Evolutionary conservation across 345 rosid genomes (phyloP), one percentile per base, ranked within the genome.

Genomic region (Pseudoturritis turrita): DNA sequence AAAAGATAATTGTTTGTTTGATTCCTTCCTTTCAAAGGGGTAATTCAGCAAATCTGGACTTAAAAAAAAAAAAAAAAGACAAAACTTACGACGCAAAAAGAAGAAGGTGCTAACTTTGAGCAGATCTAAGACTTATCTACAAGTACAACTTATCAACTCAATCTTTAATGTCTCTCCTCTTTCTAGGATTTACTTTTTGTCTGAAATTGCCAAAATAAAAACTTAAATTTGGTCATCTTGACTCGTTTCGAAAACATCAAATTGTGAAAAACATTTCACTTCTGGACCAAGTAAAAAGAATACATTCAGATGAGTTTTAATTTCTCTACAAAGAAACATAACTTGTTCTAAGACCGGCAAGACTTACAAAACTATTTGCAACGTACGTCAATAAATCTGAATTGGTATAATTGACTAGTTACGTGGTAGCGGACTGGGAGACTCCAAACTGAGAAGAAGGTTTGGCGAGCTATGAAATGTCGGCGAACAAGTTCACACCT

Each of bases 281-380:
- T 73, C 17, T 45, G 55, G 6, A 45, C 2, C 25, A 43, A 52
- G 26, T 54, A 9, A 11, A 6, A 17, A 43, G 3, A 7, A 37
- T 51, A 72, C 53, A 57, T 49, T 17, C 72, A 65, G 7, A 74
- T 19, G 55, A 74, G 5, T 66, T 49, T 37, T 29, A 6, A 7
- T 3, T 66, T 61, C 39, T 73, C 19, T 44, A 63, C 31, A 5
- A 12, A 28, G 10, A 29, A 62, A 35, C 47, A 39, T 5, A 69
- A 4, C 10, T 55, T 35, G 47, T 22, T 51, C 4, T 7, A 26
- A 64, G 49, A 64, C 58, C 8, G 12, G 8, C 59, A 55, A 46
- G 52, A 46, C 46, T 45, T 10, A 40, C 25, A 33, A 45, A 72
- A 40, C 28, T 17, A 52, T 41, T 13, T 18, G 11, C 15, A 64